These are phyloP conservation scores for Yarrowia sp. DNA, from an alignment of 805 yeast species.

Conservation along the genomic window DNA sequence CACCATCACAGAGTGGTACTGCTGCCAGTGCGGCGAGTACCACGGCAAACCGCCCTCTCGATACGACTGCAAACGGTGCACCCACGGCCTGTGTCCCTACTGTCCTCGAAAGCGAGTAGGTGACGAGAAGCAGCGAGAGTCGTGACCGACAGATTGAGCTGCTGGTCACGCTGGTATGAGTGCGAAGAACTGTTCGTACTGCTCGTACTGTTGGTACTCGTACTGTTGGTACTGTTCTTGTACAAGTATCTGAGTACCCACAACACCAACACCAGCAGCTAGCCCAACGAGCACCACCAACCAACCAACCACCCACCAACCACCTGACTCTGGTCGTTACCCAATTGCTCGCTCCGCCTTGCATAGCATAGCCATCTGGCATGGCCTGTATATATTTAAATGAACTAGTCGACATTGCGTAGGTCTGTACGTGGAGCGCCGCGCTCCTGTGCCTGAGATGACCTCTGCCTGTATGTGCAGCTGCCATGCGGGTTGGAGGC, in stretches of 20 bases:
- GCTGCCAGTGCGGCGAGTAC: constrained; percentile 38
- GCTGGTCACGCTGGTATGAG: too few relatives aligned
- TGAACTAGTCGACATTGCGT: too few relatives aligned
- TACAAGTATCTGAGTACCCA: too few relatives aligned
- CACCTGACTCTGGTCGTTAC: too few relatives aligned
- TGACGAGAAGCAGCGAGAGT: neutral
- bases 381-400: constrained; percentile 16
- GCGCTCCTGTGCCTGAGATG: neutral
- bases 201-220: too few relatives aligned
- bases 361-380: constrained; percentile 1
- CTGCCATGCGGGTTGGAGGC: neutral
- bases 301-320: too few relatives aligned
- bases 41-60: constrained; percentile 35
- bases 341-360: too few relatives aligned
- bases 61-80: constrained; percentile 36
- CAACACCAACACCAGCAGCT: too few relatives aligned
- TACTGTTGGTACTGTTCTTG: too few relatives aligned
- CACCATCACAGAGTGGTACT: constrained; percentile 38
- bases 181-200: too few relatives aligned
- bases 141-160: neutral
- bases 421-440: neutral
- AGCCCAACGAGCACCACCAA: too few relatives aligned
- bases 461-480: neutral
- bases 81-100: constrained; percentile 38
- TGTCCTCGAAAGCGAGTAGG: constrained; percentile 3